Evolutionary conservation across 2,329 filamentous ascomycete genomes (phyloP), one percentile per base, ranked within the genome.

Genomic region (Fusarium agapanthi): DNA sequence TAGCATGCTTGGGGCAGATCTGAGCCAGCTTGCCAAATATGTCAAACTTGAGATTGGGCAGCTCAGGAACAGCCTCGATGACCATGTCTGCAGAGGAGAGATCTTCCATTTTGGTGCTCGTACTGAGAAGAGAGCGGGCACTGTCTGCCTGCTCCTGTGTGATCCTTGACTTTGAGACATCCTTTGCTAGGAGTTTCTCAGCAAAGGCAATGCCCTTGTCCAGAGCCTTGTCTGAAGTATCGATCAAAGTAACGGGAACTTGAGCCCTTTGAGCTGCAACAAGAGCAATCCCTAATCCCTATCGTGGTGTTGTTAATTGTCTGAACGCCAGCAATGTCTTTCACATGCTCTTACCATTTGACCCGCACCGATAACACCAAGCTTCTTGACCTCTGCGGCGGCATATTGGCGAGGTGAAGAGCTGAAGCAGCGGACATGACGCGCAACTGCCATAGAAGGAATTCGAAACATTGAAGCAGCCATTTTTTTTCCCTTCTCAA

Each of bases 21-120:
- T 93, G 85, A 12, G 95, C 95, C 16, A 99, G 88, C 78, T 92
- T 88, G 73, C 89, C 85, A 84, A 99, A 99, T 75, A 99, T 97
- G 73, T 91, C 90, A 74, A 91, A 90, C 84, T 99, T 99, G 72
- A 99, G 89, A 57, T 91, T 86, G 44, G 93, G 91, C 61, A 97
- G 95, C 86, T 98, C 95, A 40, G 96, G 96, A 14, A 99, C 95
- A 22, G 96, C 96, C 85, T 99, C 96, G 79, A 99, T 98, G 63
- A 99, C 92, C 81, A 99, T 98, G 84, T 99, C 96, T 40, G 95
- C 93, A n/a, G 91, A 88, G 32, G 89, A 90, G 28, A 98, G 90
- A 65, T 92, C 88, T 50, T 95, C 92, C 76, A 98, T 88, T 24
- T 89, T 89, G 22, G 93, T 94, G 58, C 90, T 91, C 14, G 93